Base-by-base conservation (phyloP, 2,329 filamentous ascomycete species). In the Ceratocystis ficicola region DNA sequence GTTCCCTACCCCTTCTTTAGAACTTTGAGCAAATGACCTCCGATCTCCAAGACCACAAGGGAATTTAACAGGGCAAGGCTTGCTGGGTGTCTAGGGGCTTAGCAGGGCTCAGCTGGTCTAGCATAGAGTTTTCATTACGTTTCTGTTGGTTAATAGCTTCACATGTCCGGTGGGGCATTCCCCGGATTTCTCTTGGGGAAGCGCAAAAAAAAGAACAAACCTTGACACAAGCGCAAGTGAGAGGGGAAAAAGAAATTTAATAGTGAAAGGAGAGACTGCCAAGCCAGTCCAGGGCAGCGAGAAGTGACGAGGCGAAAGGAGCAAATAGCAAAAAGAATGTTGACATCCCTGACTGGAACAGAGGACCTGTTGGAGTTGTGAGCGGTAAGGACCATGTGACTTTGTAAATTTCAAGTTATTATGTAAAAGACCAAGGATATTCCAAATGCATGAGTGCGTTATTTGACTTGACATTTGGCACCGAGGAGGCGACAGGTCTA, bases 71-170 rank as follows among this genome's bases (percentile, higher is more conserved):
- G 46, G 17, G 44, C 62, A 64, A 55, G 48, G 48, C 25, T 2
- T 48, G 28, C 15, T 32, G 20, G 44, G 30, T 25, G 12, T 64
- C 30, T 57, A 32, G 22, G 52, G 44, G 28, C 32, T 44, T 48
- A 30, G n/a, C 25, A 41, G 36, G 32, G 36, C 36, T 41, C 36
- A 41, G 36, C 36, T 12, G 36, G 36, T 41, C 36, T 12, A 22
- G 28, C 64, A 63, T 20, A 10, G 44, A 5, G 32, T 65, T 65
- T 52, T 44, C 12, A 65, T 65, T 65, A 65, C 64, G 64, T 65
- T 65, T 65, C 57, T 65, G 55, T 65, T 65, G 44, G 57, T 60
- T 61, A 65, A 65, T 32, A 50, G 64, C 64, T 65, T 64, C 30
- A 17, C n/a, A 28, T 25, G 28, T 36, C 20, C 30, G 30, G 64